Conservation (phyloP, 2,329 filamentous ascomycete genomes). For the Purpureocillium takamizusanense region DNA sequence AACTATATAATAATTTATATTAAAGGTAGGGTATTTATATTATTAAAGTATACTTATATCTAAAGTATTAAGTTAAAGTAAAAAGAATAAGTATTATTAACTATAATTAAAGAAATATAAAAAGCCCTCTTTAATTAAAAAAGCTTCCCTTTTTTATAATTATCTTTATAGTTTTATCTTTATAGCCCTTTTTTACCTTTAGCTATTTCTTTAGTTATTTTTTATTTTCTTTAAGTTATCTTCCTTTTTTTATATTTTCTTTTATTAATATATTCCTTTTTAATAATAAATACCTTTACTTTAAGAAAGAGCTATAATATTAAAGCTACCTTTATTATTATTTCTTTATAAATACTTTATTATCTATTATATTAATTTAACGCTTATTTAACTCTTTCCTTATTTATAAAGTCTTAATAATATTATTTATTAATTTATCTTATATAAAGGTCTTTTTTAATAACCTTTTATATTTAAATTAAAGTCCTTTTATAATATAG, state of each 20-base stretch:
- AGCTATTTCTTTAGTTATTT: too few species aligned
- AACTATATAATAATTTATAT: background rate
- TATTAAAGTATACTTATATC: background rate
- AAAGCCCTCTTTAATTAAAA: too few species aligned
- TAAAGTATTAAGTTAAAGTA: background rate
- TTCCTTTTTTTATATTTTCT: too few species aligned
- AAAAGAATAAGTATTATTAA: background rate
- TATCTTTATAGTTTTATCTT: too few species aligned
- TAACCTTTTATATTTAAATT: background rate
- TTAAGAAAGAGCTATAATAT: too few species aligned
- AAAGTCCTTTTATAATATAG: background rate
- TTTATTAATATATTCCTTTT: too few species aligned
- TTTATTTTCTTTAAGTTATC: too few species aligned
- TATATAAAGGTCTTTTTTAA: background rate
- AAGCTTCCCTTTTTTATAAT: too few species aligned
- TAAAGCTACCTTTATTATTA: too few species aligned
- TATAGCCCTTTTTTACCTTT: too few species aligned
- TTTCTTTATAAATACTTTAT: background rate
- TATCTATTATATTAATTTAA: background rate
- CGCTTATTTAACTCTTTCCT: background rate
- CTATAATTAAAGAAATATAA: too few species aligned
- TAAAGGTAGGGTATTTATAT: background rate
- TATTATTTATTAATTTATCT: background rate
- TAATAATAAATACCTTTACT: too few species aligned
- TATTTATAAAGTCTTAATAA: background rate